Conservation (phyloP, 441 rosid species). For the Erodium texanum region DNA sequence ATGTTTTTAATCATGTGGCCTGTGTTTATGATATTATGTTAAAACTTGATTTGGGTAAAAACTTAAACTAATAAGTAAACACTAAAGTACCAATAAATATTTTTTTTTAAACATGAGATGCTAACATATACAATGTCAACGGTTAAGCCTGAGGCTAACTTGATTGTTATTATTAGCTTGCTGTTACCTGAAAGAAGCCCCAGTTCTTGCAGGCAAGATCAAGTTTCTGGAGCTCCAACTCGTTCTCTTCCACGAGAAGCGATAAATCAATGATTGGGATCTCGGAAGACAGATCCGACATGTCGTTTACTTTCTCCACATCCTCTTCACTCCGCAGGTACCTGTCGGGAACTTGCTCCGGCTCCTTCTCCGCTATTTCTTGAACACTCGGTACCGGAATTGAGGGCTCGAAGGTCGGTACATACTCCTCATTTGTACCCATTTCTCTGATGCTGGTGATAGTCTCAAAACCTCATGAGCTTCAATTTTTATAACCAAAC, state of each 20-base stretch:
- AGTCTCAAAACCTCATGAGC: neutral
- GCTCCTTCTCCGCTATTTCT: conserved; percentile 22
- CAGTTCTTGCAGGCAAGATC: conserved; percentile 22
- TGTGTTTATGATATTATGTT: too few relatives aligned
- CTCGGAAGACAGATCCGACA: conserved; percentile 16
- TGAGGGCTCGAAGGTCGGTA: conserved; percentile 10
- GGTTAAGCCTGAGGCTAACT: too few relatives aligned
- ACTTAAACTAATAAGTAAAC: too few relatives aligned
- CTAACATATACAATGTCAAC: too few relatives aligned
- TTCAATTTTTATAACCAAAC: neutral
- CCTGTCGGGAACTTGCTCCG: conserved; percentile 22
- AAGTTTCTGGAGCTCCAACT: conserved; percentile 19
- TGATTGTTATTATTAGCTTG: too few relatives aligned
- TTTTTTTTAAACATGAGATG: too few relatives aligned
- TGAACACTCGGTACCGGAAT: conserved; percentile 26
- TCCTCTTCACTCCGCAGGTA: conserved; percentile 19
- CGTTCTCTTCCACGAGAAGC: conserved; percentile 14
- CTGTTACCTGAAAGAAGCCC: conserved; percentile 30
- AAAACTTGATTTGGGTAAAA: too few relatives aligned
- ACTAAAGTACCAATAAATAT: too few relatives aligned
- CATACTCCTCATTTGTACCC: neutral
- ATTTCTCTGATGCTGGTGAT: neutral
- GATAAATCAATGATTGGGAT: conserved; percentile 24
- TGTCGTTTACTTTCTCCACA: neutral
- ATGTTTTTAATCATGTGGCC: too few relatives aligned